Conservation (phyloP, 257 asterid species). For the Solanum etuberosum region DNA sequence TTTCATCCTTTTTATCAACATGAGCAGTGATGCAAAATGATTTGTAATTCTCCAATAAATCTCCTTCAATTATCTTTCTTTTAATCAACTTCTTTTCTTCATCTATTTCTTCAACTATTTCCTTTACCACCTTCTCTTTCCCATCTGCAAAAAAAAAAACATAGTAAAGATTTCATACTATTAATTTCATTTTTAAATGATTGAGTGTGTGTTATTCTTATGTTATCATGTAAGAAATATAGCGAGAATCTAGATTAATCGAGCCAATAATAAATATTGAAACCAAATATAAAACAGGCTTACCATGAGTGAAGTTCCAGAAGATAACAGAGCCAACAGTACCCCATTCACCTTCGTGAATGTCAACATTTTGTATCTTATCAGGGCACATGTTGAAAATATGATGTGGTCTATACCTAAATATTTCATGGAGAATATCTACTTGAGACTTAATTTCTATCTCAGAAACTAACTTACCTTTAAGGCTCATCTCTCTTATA, state of each 20-base stretch:
- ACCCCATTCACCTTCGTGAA: conserved; percentile 1
- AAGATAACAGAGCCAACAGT: not conserved
- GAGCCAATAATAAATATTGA: too few relatives aligned
- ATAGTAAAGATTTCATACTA: too few relatives aligned
- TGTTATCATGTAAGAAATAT: too few relatives aligned
- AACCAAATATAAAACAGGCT: not conserved
- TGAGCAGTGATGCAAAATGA: not conserved
- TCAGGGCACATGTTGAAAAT: not conserved
- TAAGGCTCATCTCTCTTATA: not conserved
- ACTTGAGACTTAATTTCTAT: not conserved
- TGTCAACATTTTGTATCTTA: not conserved
- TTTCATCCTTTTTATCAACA: not conserved
- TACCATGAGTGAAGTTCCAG: not conserved
- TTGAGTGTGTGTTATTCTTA: too few relatives aligned
- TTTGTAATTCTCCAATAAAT: conserved; percentile 1
- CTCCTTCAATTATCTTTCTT: conserved; percentile 5
- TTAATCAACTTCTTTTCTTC: conserved; percentile 6
- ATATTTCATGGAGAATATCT: not conserved
- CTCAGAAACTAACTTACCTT: not conserved
- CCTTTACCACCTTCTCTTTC: not conserved
- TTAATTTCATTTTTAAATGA: too few relatives aligned
- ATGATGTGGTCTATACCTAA: not conserved
- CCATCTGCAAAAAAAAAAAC: not conserved
- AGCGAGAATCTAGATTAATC: too few relatives aligned
- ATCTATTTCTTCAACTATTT: not conserved